A percentile compares a stretch with the other conserved stretches of the same genome.
Conservation (phyloP, 257 asterid genomes). For the Solanum neorickii region DNA sequence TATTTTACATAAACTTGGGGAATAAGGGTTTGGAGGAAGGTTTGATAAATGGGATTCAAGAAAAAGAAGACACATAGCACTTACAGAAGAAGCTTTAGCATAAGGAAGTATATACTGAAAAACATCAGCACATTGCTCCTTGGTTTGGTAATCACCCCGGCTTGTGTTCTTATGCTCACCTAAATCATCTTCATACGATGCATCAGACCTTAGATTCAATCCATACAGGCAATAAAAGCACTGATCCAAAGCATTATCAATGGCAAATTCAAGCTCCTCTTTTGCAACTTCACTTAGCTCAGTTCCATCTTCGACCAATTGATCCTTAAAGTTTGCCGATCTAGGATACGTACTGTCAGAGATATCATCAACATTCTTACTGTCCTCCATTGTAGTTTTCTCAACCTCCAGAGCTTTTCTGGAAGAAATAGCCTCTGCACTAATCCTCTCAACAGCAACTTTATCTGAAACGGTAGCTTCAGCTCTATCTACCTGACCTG, state of each 20-base stretch:
- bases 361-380: slow-evolving; percentile 17
- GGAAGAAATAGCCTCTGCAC: slow-evolving; percentile 24
- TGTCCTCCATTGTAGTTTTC: slow-evolving; percentile 22
- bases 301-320: slow-evolving; percentile 23
- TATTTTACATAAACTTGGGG: neutral
- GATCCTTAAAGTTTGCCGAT: slow-evolving; percentile 23
- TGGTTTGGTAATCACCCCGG: slow-evolving; percentile 94
- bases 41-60: neutral
- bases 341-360: slow-evolving; percentile 15
- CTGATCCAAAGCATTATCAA: slow-evolving; percentile 90
- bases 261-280: slow-evolving; percentile 79
- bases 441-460: slow-evolving; percentile 23
- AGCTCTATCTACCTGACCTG: slow-evolving; percentile 21
- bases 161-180: slow-evolving; percentile 82
- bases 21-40: neutral
- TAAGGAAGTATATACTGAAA: slow-evolving; percentile 87
- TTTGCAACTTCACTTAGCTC: slow-evolving; percentile 71
- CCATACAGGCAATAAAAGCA: slow-evolving; percentile 95
- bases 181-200: slow-evolving; percentile 85
- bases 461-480: slow-evolving; percentile 14
- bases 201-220: slow-evolving; percentile 76
- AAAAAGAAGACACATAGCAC: slow-evolving; percentile 14
- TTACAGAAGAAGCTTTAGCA: slow-evolving; percentile 92
- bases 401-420: slow-evolving; percentile 17
- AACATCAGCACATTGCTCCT: slow-evolving; percentile 98